Percentiles rank a stretch among this genome's conserved stretches.
phyloP scores from a whole-genome alignment of 2,329 filamentous ascomycete species.

The Calonectria fujianensis region DNA sequence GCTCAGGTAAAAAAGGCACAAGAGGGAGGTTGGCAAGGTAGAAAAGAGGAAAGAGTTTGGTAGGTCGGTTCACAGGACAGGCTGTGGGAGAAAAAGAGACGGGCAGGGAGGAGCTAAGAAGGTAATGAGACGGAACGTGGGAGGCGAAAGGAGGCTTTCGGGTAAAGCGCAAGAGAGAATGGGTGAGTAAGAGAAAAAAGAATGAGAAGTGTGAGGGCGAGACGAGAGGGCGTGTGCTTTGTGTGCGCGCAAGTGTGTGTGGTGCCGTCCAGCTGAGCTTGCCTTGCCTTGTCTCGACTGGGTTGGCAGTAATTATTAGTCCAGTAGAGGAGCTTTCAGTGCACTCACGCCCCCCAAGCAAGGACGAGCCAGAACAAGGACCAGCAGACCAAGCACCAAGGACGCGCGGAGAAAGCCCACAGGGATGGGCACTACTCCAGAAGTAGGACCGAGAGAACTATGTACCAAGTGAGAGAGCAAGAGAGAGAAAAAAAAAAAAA shows the following conservation, averaged over 20 bases:
- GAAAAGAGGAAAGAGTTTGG: conserved; percentile 40
- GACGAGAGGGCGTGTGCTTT: conserved; percentile 33
- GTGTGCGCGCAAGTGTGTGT: conserved; percentile 33
- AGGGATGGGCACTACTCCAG: conserved; percentile 31
- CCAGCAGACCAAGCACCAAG: conserved; percentile 36
- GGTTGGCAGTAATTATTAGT: conserved; percentile 25
- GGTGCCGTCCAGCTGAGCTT: conserved; percentile 39
- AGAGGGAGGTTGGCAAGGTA: conserved; percentile 46
- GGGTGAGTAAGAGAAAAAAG: conserved; percentile 48
- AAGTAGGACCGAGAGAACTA: conserved; percentile 43
- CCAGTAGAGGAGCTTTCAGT: conserved; percentile 36
- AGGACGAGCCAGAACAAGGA: conserved; percentile 28
- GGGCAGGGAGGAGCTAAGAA: conserved; percentile 47
- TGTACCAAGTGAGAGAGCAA: conserved; percentile 45
- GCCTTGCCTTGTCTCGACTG: conserved; percentile 33
- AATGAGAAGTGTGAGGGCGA: conserved; percentile 39
- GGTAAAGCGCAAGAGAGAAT: conserved; percentile 51
- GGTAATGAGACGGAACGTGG: conserved; percentile 51
- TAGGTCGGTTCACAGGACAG: conserved; percentile 37
- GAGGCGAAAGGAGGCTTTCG: conserved; percentile 55
- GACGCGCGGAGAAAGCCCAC: conserved; percentile 31
- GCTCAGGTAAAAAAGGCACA: conserved; percentile 39
- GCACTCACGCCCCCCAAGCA: conserved; percentile 37
- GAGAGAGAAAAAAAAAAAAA: conserved; percentile 31
- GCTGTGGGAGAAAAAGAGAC: conserved; percentile 46